Conservation (phyloP, 306 rosid species). For the Medicago arabica region DNA sequence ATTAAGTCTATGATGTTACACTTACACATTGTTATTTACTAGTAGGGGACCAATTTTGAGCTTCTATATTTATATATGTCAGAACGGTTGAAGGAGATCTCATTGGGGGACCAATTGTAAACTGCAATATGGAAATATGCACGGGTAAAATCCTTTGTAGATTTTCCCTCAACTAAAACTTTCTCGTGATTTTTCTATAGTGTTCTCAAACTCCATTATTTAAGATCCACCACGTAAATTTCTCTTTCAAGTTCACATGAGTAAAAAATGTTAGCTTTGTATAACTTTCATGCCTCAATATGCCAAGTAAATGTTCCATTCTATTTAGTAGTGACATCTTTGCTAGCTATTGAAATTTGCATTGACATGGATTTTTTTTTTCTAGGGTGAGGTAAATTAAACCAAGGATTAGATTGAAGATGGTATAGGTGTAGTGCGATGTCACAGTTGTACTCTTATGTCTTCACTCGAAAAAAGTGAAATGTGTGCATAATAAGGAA, state of each 20-base stretch:
- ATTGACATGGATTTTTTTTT: background rate
- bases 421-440: slow-evolving; percentile 47
- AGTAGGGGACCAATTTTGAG: slow-evolving; percentile 33
- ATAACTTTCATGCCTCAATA: slow-evolving; percentile 33
- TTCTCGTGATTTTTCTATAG: slow-evolving; percentile 37
- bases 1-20: slow-evolving; percentile 13
- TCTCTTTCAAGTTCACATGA: slow-evolving; percentile 40
- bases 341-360: background rate
- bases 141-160: slow-evolving; percentile 5
- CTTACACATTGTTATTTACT: background rate
- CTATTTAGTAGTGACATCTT: background rate
- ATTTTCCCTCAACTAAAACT: slow-evolving; percentile 18
- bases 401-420: slow-evolving; percentile 23
- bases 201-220: slow-evolving; percentile 16
- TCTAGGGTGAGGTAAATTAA: slow-evolving; percentile 2
- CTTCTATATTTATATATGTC: slow-evolving; percentile 8
- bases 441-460: slow-evolving; percentile 50
- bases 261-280: slow-evolving; percentile 10
- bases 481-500: slow-evolving; percentile 30
- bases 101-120: slow-evolving; percentile 40
- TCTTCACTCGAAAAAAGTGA: slow-evolving; percentile 45
- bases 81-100: slow-evolving; percentile 34
- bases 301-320: background rate
- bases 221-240: slow-evolving; percentile 35
- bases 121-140: background rate